phyloP scores from a whole-genome alignment of 225 moss, liverwort and hornwort species.

The Sphagnum contortum region DNA sequence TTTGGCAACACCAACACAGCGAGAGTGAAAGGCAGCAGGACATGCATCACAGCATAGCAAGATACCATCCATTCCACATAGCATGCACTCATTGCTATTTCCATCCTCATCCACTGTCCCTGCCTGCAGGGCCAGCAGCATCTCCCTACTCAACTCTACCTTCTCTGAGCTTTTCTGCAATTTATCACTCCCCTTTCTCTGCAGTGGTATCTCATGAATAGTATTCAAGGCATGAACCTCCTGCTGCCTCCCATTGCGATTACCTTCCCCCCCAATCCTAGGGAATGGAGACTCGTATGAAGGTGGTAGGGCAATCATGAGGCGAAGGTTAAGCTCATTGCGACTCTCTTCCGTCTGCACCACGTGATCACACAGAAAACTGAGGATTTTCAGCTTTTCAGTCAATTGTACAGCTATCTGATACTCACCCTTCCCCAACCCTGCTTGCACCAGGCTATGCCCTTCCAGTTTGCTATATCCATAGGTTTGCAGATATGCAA shows the following conservation, averaged over 20 bases:
- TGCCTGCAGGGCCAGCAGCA: constrained; percentile 51
- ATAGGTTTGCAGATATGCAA: constrained; percentile 69
- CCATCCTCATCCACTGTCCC: constrained; percentile 72
- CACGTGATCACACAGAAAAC: constrained; percentile 83
- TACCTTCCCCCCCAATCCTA: constrained; percentile 32
- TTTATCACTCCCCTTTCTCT: constrained; percentile 50
- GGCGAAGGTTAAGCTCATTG: constrained; percentile 72
- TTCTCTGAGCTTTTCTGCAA: constrained; percentile 59
- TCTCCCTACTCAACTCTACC: constrained; percentile 61
- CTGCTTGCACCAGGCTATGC: constrained; percentile 42
- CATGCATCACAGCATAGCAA: constrained; percentile 99
- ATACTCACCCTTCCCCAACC: constrained; percentile 46
- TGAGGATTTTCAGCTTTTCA: constrained; percentile 70
- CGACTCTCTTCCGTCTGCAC: constrained; percentile 81
- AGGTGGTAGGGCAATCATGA: constrained; percentile 47
- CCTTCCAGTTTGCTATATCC: constrained; percentile 47
- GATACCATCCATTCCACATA: constrained; percentile 96
- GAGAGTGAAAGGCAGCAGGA: constrained; percentile 92
- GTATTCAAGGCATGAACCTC: constrained; percentile 29
- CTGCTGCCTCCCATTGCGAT: constrained; percentile 33
- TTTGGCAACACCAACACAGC: constrained; percentile 80
- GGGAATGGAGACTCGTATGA: constrained; percentile 22
- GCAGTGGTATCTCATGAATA: constrained; percentile 33
- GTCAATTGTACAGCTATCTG: constrained; percentile 49
- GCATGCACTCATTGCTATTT: constrained; percentile 82